Conservation (phyloP, 805 yeast species). For the Saccharomycopsis sp. region DNA sequence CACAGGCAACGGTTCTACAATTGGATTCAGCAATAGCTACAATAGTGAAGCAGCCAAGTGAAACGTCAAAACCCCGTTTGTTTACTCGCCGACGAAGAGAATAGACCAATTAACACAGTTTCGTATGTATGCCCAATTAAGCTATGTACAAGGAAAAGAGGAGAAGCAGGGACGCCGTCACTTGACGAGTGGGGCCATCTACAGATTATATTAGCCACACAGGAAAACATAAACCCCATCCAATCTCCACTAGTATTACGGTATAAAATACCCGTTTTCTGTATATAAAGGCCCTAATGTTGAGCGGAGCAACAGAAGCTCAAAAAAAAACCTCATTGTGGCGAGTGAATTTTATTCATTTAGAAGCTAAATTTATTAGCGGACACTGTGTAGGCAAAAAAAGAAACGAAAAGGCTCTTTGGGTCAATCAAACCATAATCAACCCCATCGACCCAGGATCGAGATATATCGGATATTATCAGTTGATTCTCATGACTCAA, state of each 20-base stretch:
- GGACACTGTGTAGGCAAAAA: too few relatives aligned
- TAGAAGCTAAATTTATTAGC: neutral
- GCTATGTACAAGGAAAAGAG: neutral
- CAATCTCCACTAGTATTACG: too few relatives aligned
- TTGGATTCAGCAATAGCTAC: too few relatives aligned
- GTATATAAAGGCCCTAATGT: neutral
- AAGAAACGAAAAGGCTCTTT: neutral
- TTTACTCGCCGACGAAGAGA: too few relatives aligned
- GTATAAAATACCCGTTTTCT: neutral
- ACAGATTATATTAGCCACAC: too few relatives aligned
- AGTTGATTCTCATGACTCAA: neutral
- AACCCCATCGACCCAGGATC: neutral
- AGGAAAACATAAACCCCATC: too few relatives aligned
- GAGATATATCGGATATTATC: neutral
- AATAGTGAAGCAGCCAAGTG: neutral
- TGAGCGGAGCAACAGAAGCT: neutral
- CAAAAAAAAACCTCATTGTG: neutral
- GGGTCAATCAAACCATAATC: neutral
- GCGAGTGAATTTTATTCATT: neutral
- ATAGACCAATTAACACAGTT: neutral
- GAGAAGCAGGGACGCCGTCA: neutral
- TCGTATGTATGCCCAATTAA: too few relatives aligned
- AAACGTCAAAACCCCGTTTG: too few relatives aligned
- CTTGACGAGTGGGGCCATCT: neutral
- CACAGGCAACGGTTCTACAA: too few relatives aligned